Conservation (phyloP, 2,329 filamentous ascomycete genomes). For the Neurospora sp. region DNA sequence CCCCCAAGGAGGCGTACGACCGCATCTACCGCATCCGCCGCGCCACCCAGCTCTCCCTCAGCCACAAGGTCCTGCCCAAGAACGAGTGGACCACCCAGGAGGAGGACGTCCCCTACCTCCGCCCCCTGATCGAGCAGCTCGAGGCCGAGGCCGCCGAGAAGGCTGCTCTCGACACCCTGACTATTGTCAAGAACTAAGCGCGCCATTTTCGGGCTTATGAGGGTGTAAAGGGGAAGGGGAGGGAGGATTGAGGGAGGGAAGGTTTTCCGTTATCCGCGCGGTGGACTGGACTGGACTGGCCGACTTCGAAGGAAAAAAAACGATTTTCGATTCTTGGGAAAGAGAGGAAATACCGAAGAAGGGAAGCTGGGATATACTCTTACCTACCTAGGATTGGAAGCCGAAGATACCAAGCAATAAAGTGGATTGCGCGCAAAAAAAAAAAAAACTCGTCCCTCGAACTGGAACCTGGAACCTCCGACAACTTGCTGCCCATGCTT, state of each 20-base stretch:
- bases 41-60: constrained; percentile 68
- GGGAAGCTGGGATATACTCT: background rate
- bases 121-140: constrained; percentile 42
- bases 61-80: constrained; percentile 56
- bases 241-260: background rate
- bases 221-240: background rate
- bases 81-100: constrained; percentile 49
- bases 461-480: background rate
- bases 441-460: background rate
- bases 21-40: constrained; percentile 94
- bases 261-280: background rate
- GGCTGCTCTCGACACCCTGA: constrained; percentile 40
- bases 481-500: background rate
- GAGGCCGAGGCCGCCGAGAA: constrained; percentile 39
- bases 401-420: background rate
- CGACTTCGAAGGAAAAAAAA: background rate
- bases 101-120: constrained; percentile 47
- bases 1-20: constrained; percentile 86
- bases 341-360: no score
- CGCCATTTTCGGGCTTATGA: background rate
- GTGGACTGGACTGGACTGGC: background rate
- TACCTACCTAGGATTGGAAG: background rate
- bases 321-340: no score
- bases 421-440: background rate
- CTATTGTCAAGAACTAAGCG: constrained; percentile 37